Conservation (phyloP, 345 rosid genomes). For the Rhodamnia rubescens region DNA sequence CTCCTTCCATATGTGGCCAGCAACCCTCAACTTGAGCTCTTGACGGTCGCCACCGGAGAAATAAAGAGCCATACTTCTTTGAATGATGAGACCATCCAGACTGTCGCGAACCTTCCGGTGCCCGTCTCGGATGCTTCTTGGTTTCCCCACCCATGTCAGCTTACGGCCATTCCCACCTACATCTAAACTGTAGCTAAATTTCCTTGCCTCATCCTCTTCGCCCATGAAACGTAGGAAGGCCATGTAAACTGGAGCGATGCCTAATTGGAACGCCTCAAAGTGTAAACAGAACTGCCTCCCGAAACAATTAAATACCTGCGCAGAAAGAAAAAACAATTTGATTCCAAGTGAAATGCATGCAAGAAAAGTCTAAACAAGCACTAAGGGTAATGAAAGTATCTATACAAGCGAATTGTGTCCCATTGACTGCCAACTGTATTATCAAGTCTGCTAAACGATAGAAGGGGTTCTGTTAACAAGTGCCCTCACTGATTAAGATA, state of each 20-base stretch:
- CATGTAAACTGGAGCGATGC: conserved; percentile 78
- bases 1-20: conserved; percentile 89
- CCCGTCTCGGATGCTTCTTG: conserved; percentile 80
- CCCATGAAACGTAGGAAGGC: conserved; percentile 93
- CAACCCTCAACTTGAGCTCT: conserved; percentile 73
- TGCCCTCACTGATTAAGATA: background rate
- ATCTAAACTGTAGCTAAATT: conserved; percentile 74
- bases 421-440: background rate
- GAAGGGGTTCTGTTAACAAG: background rate
- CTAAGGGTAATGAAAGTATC: background rate
- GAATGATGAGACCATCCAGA: conserved; percentile 74
- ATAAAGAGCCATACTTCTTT: conserved; percentile 72
- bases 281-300: conserved; percentile 89
- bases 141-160: conserved; percentile 78
- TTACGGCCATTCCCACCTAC: conserved; percentile 73
- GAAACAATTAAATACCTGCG: conserved; percentile 83
- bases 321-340: background rate
- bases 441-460: background rate
- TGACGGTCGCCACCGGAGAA: conserved; percentile 75
- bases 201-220: conserved; percentile 75
- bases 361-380: background rate
- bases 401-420: background rate
- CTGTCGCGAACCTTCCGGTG: conserved; percentile 85
- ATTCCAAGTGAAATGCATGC: background rate
- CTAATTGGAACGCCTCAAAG: conserved; percentile 89